Base-by-base conservation (phyloP, 495 filamentous ascomycete species). In the Aspergillus sclerotiicarbonarius region DNA sequence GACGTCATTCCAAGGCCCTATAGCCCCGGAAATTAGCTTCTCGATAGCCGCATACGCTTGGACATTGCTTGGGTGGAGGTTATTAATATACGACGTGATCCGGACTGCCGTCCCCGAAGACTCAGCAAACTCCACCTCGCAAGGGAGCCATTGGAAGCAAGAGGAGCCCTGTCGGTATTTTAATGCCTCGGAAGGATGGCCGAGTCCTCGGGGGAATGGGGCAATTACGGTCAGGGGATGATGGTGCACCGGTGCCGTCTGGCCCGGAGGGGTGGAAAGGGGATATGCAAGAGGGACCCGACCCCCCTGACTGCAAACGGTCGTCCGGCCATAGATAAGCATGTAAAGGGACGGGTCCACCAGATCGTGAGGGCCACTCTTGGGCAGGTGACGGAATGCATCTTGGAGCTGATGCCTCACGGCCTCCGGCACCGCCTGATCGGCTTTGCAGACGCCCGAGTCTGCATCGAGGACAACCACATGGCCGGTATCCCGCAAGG, bases 11-110 rank as follows among this genome's bases (percentile, higher is more conserved):
- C 54, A 61, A 51, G 49, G 53, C 19, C 51, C 25, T 16, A 61
- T 61, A 31, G 43, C 51, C 8, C 8, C 10, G 29, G 59, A 61
- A 12, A 61, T 61, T 19, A 61, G 53, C 19, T 45, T 31, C 51
- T 61, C 59, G 30, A 61, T 51, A 9, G 59, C 39, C 10, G 53
- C 31, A 43, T 61, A 61, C 12, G 44, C 30, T 39, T 61, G 32
- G 9, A 7, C 5, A 31, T 71, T 50, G 0, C 10, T 39, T 0
- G 84, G 83, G 62, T 86, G 80, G 0, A 87, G 62, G 58, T 86
- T 87, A 60, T 87, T 87, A 67, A 87, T 79, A 59, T 87, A 83
- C 21, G 68, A 73, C 57, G 53, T 60, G 61, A 58, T 45, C 56
- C 33, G 41, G 37, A 54, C 47, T 30, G 45, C 57, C 53, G 20